phyloP scores from a whole-genome alignment of 2,329 filamentous ascomycete species.

The Stagonosporopsis tanaceti region DNA sequence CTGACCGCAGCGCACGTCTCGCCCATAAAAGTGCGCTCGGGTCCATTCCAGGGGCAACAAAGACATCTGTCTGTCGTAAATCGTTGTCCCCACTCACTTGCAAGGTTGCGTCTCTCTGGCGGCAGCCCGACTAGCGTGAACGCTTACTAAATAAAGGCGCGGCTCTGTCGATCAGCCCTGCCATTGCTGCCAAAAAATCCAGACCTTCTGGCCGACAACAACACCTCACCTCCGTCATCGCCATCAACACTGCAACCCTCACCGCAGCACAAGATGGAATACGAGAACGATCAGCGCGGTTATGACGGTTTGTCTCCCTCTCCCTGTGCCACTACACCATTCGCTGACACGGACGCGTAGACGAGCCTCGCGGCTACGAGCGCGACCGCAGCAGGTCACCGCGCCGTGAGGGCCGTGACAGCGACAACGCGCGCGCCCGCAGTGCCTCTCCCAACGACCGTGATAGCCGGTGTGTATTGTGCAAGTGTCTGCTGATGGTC shows the following conservation, averaged over 20 bases:
- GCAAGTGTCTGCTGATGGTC: not conserved
- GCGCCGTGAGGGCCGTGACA: constrained; percentile 58
- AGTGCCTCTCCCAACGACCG: constrained; percentile 71
- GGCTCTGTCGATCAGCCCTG: constrained; percentile 44
- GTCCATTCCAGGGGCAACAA: constrained; percentile 2
- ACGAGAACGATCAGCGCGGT: constrained; percentile 70
- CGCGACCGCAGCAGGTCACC: constrained; percentile 73
- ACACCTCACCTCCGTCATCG: constrained; percentile 30
- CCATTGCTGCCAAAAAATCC: constrained; percentile 38
- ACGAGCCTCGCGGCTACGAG: constrained; percentile 69
- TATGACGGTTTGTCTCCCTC: constrained; percentile 67
- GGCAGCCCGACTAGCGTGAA: constrained; percentile 34
- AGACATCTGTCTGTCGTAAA: constrained; percentile 4
- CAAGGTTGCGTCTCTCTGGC: constrained; percentile 27
- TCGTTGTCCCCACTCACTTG: constrained; percentile 31
- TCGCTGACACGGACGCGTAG: constrained; percentile 42
- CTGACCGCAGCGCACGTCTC: constrained; percentile 11
- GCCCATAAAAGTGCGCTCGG: constrained; percentile 9
- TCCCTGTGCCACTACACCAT: constrained; percentile 14
- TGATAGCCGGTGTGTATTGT: constrained; percentile 47
- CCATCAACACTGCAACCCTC: constrained; percentile 31
- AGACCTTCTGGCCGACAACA: constrained; percentile 31
- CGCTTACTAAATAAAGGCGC: constrained; percentile 41
- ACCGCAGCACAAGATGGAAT: constrained; percentile 64
- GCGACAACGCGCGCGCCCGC: constrained; percentile 66